These are phyloP conservation scores for Kluyveromyces marxianus DNA, from an alignment of 1,139 yeast genomes.

Conservation along the genomic window DNA sequence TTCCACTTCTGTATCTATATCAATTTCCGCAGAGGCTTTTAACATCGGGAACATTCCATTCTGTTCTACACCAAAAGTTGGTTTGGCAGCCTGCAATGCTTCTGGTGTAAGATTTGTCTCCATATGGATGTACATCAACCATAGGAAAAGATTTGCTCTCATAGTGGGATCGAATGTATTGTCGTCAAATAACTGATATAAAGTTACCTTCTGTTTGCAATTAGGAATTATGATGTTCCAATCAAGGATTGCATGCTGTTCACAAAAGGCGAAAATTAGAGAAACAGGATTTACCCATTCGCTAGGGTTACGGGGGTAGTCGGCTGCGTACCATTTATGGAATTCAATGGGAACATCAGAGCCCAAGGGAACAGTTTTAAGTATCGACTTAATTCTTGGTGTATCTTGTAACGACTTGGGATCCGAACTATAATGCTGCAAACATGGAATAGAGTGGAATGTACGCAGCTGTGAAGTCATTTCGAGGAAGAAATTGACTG, in stretches of 20 bases:
- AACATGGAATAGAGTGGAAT: slow-evolving; percentile 84
- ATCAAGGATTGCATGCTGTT: slow-evolving; percentile 47
- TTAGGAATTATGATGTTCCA: slow-evolving; percentile 31
- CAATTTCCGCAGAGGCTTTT: slow-evolving; percentile 42
- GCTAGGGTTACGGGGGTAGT: slow-evolving; percentile 22
- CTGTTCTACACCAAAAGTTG: slow-evolving; percentile 55
- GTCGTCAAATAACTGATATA: slow-evolving; percentile 62
- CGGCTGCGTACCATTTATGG: slow-evolving; percentile 37
- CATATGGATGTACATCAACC: slow-evolving; percentile 75
- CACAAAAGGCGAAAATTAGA: slow-evolving; percentile 65
- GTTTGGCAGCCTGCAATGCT: slow-evolving; percentile 38
- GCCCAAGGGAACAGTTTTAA: slow-evolving; percentile 52
- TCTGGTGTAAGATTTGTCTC: slow-evolving; percentile 60
- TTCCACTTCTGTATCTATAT: slow-evolving; percentile 67
- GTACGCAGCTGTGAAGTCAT: slow-evolving; percentile 92
- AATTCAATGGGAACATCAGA: slow-evolving; percentile 43
- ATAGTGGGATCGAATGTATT: slow-evolving; percentile 45
- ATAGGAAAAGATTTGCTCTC: slow-evolving; percentile 66
- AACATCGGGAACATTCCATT: slow-evolving; percentile 42
- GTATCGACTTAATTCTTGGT: slow-evolving; percentile 80
- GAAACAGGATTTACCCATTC: slow-evolving; percentile 64
- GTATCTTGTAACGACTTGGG: slow-evolving; percentile 88
- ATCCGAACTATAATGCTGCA: slow-evolving; percentile 59
- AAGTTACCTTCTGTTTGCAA: slow-evolving; percentile 25
- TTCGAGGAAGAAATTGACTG: slow-evolving; percentile 91